A percentile compares a stretch with the other conserved stretches of the same genome.
Conservation (phyloP, 306 rosid genomes). For the Canavalia gladiata region DNA sequence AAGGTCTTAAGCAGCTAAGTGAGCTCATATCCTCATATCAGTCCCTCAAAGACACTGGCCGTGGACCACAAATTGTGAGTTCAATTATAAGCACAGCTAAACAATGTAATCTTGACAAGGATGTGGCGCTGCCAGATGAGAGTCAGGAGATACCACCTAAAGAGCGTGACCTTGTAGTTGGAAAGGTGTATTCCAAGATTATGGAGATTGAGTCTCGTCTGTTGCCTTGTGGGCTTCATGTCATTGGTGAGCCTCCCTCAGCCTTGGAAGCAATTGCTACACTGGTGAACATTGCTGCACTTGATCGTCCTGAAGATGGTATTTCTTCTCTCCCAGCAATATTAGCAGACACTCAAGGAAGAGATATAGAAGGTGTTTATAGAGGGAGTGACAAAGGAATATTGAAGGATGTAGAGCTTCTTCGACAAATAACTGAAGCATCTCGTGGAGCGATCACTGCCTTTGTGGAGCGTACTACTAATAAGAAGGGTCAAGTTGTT, state of each 20-base stretch:
- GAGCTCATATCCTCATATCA: conserved; percentile 97
- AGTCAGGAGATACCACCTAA: conserved; percentile 80
- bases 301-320: conserved; percentile 89
- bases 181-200: conserved; percentile 92
- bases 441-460: conserved; percentile 86
- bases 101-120: conserved; percentile 99
- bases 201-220: conserved; percentile 99
- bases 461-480: conserved; percentile 88
- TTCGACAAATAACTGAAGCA: conserved; percentile 84
- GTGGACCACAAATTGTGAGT: conserved; percentile 95
- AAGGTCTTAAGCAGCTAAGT: conserved; percentile 95
- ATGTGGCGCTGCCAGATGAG: conserved; percentile 88
- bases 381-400: conserved; percentile 88
- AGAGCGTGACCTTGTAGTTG: conserved; percentile 92
- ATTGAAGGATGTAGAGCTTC: conserved; percentile 95
- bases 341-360: conserved; percentile 87
- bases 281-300: conserved; percentile 94
- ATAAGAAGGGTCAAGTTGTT: conserved; percentile 91
- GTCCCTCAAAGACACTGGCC: conserved; percentile 96
- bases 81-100: conserved; percentile 96
- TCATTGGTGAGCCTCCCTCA: conserved; percentile 98
- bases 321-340: conserved; percentile 82
- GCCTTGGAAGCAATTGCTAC: conserved; percentile 99
- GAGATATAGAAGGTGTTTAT: conserved; percentile 86
- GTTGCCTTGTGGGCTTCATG: conserved; percentile 94